Evolutionary conservation across 2,329 filamentous ascomycete species (phyloP).

Genomic region (Neofusicoccum laricinum): DNA sequence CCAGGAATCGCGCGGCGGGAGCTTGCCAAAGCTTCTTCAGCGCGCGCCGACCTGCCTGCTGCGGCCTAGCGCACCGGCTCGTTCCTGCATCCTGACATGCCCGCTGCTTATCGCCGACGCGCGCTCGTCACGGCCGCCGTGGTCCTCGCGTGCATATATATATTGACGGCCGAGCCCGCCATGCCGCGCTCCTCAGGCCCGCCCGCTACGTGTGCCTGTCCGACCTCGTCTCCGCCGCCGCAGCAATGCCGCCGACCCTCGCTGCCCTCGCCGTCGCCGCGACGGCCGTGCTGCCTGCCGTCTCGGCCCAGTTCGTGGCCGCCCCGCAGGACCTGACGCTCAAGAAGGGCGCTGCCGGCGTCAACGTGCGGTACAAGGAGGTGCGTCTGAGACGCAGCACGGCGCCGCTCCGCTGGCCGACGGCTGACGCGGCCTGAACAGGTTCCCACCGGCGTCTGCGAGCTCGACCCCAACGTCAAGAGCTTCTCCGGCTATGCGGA

Average conservation of each 20-base stretch:
- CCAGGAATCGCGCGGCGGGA: neutral
- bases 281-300: slow-evolving; percentile 15
- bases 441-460: slow-evolving; percentile 51
- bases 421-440: neutral
- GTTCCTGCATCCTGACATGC: neutral
- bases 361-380: slow-evolving; percentile 59
- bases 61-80: slow-evolving; percentile 32
- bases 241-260: neutral
- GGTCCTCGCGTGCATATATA: neutral
- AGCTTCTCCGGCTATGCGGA: slow-evolving; percentile 57
- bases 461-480: slow-evolving; percentile 55
- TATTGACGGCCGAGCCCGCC: neutral
- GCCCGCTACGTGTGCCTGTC: neutral
- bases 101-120: slow-evolving; percentile 24
- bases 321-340: slow-evolving; percentile 44
- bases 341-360: slow-evolving; percentile 44
- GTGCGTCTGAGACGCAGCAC: no score
- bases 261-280: neutral
- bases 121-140: neutral
- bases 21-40: slow-evolving; percentile 21
- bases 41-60: slow-evolving; percentile 33
- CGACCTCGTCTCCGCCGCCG: neutral
- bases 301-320: slow-evolving; percentile 43
- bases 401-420: no score
- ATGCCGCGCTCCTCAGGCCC: neutral